Base-by-base conservation (phyloP, 148 eudicot species). In the Vaccinium darrowii region DNA sequence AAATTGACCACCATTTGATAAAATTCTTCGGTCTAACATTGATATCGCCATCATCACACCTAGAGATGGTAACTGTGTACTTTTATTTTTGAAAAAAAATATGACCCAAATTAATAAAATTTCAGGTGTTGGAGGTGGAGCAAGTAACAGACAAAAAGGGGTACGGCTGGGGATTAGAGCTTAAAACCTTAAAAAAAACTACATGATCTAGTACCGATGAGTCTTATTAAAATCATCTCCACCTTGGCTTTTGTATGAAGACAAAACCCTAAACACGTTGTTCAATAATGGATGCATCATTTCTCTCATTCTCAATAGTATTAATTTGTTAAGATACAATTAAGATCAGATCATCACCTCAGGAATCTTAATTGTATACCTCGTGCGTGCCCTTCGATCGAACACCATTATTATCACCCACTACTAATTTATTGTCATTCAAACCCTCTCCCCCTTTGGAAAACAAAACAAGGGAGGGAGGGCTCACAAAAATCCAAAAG, bases 161-260 rank as follows among this genome's bases (percentile, higher is more conserved):
- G 60, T 49, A 82, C 60, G 84, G 60, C 21, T 39, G 11, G 83
- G 54, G 58, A 39, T 69, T 25, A 8, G n/a, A 82, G 58, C 76
- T 69, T 69, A n/a, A 50, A 82, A 69, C 18, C 74, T 13, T 27
- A 12, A 1, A 69, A 56, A 56, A 4, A 69, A 27, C 21, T 18
- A 8, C n/a, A 47, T 50, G 52, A 8, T 56, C 58, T 15, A 36
- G 52, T 65, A 72, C 79, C 78, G 53, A 82, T 53, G 78, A 82
- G 30, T 3, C 43, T 19, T 75, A 57, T n/a, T 47, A 15, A 60
- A 23, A 33, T n/a, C 63, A 57, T 10, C 27, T 51, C 82, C 82
- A 78, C 82, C 76, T 78, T 84, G 82, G 82, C 86, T 84, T 78
- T 79, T 82, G 71, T 49, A 57, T 76, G 56, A 39, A 78, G 71